Conservation (phyloP, 2,329 filamentous ascomycete genomes). For the Trichoderma oligosporum region DNA sequence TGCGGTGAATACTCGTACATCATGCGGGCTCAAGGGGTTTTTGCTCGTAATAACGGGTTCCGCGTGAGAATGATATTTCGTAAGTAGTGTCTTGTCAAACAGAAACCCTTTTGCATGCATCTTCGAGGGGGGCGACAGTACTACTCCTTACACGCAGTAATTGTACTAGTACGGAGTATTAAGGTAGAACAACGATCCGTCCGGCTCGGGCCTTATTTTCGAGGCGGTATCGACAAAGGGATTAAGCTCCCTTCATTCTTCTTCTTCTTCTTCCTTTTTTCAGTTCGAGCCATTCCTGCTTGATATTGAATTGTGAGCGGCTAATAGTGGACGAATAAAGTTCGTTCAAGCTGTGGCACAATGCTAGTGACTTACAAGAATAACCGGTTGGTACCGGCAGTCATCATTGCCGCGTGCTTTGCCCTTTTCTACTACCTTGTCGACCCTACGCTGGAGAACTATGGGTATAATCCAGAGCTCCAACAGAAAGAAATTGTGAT, state of each 20-base stretch:
- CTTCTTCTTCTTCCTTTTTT: neutral
- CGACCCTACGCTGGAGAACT: slow-evolving; percentile 22
- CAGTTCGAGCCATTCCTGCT: neutral
- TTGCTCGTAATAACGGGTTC: no score
- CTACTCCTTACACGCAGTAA: neutral
- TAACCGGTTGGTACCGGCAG: slow-evolving; percentile 25
- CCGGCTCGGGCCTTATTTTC: slow-evolving; percentile 3
- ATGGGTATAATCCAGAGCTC: slow-evolving; percentile 2
- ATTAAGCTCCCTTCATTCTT: neutral
- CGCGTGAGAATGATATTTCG: no score
- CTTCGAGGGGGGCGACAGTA: no score
- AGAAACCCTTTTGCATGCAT: neutral
- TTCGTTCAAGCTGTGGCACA: neutral
- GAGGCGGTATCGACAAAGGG: neutral
- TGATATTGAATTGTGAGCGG: neutral
- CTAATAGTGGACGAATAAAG: neutral
- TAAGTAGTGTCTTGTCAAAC: neutral
- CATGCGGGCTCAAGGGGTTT: slow-evolving; percentile 9
- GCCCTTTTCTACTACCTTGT: slow-evolving; percentile 22
- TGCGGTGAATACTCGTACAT: no score
- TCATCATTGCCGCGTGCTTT: slow-evolving; percentile 25
- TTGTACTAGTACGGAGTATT: neutral
- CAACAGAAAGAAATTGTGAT: slow-evolving; percentile 5
- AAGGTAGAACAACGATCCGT: slow-evolving; percentile 6
- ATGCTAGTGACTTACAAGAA: slow-evolving; percentile 27